Base-by-base conservation (phyloP, 768 basidiomycete genomes). In the Tylopilus felleus region DNA sequence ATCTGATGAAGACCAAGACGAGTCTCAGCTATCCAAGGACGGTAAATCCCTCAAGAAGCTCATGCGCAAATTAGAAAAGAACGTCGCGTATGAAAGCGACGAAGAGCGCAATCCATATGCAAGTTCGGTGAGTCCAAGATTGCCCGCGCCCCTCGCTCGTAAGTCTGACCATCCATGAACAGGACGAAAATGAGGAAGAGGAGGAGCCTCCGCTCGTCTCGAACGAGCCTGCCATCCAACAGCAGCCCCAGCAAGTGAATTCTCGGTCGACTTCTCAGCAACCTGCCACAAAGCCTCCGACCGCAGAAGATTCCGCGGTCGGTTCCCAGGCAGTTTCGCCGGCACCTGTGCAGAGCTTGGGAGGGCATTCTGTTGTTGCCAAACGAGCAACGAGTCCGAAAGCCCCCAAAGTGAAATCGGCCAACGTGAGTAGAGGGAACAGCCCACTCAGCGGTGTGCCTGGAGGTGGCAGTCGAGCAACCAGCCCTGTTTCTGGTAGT, bases 321-420 rank as follows among this genome's bases (percentile, higher is more conserved):
- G 75, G 71, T 49, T 85, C 87, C 28, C 81, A 80, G 35, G 78
- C 83, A 13, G 80, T 77, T 23, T 88, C 88, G 3, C 71, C 69
- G 7, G 73, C 73, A 10, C 71, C 79, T 39, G 71, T 77, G 5
- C 73, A 83, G 8, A 75, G 77, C 27, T 76, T 85, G 59, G 84
- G 87, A 35, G 90, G 90, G 0, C 88, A 91, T 70, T 89, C 86
- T 2, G 65, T 89, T 22, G 81, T 94, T 16, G 91, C 91, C 2
- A 88, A 87, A 71, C 83, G 91, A 17, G 91, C 91, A 4, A 92
- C 90, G 1, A 91, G 89, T 57, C 91, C 90, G 5, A 90, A 88
- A 62, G 75, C 71, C 10, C 80, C 82, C 4, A 89, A 87, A 66
- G 73, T 73, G 9, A 86, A 82, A 60, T 57, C 77, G 12, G 66